These are phyloP conservation scores for Sungouiella blattae DNA, from an alignment of 805 yeast genomes.

Conservation along the genomic window DNA sequence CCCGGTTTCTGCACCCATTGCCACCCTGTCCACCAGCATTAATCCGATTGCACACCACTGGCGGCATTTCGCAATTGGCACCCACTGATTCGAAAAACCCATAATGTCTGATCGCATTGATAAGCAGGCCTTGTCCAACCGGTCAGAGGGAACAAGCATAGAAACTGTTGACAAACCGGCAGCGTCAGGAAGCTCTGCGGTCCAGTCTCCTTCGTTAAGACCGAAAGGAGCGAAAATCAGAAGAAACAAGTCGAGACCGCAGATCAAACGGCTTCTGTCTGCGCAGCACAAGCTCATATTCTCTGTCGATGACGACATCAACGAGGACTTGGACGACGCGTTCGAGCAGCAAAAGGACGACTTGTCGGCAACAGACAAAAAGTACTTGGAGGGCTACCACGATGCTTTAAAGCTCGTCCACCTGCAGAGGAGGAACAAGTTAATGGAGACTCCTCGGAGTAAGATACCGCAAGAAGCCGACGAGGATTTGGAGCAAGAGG, in stretches of 20 bases:
- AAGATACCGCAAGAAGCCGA: background rate
- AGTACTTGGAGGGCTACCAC: conserved; percentile 65
- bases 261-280: conserved; percentile 25
- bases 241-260: conserved; percentile 28
- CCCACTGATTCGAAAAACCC: too few relatives aligned
- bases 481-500: background rate
- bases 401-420: conserved; percentile 57
- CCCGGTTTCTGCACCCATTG: too few relatives aligned
- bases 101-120: too few relatives aligned
- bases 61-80: too few relatives aligned
- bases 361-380: conserved; percentile 20
- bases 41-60: too few relatives aligned
- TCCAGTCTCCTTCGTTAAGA: conserved; percentile 10
- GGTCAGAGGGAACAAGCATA: too few relatives aligned
- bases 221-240: conserved; percentile 12
- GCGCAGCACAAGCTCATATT: conserved; percentile 42
- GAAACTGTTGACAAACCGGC: too few relatives aligned
- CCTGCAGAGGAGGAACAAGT: conserved; percentile 17
- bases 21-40: too few relatives aligned
- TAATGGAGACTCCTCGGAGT: conserved; percentile 6
- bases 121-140: too few relatives aligned
- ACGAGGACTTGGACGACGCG: conserved; percentile 54
- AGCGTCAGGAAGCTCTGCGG: too few relatives aligned
- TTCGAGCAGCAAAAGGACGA: conserved; percentile 46
- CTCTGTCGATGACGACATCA: conserved; percentile 80